Conservation (phyloP, 805 yeast genomes). For the Lachancea meyersii region DNA sequence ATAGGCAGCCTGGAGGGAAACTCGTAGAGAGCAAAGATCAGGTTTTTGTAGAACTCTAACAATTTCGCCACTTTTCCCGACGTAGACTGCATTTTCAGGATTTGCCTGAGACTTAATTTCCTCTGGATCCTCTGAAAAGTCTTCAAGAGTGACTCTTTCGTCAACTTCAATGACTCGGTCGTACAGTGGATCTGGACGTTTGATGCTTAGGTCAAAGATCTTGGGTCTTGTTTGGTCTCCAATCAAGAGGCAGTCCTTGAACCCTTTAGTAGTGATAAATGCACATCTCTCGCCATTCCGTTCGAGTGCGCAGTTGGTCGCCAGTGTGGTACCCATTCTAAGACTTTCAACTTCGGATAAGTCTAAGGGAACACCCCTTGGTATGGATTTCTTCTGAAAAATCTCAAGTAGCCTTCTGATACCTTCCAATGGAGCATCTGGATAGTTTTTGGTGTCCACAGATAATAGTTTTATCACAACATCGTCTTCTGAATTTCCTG, state of each 20-base stretch:
- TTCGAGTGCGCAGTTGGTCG: slow-evolving; percentile 90
- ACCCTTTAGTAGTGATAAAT: slow-evolving; percentile 80
- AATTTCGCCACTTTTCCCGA: slow-evolving; percentile 64
- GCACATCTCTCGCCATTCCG: slow-evolving; percentile 89
- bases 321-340: slow-evolving; percentile 92
- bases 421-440: slow-evolving; percentile 91
- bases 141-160: slow-evolving; percentile 83
- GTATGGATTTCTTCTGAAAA: slow-evolving; percentile 47
- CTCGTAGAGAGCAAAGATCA: slow-evolving; percentile 38
- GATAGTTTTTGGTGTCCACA: slow-evolving; percentile 81
- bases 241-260: slow-evolving; percentile 70
- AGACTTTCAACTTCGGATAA: slow-evolving; percentile 59
- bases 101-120: slow-evolving; percentile 23
- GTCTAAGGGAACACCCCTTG: slow-evolving; percentile 55
- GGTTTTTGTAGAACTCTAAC: slow-evolving; percentile 53
- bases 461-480: slow-evolving; percentile 72
- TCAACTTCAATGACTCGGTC: slow-evolving; percentile 76
- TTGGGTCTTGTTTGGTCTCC: slow-evolving; percentile 92
- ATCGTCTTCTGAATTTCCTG: slow-evolving; percentile 43
- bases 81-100: slow-evolving; percentile 33
- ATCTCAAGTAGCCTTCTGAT: slow-evolving; percentile 69
- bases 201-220: slow-evolving; percentile 76
- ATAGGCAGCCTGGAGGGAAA: slow-evolving; percentile 41
- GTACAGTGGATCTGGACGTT: slow-evolving; percentile 65
- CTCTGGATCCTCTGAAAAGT: slow-evolving; percentile 67